phyloP scores from a whole-genome alignment of 2,329 filamentous ascomycete genomes.

The Zymoseptoria passerinii region DNA sequence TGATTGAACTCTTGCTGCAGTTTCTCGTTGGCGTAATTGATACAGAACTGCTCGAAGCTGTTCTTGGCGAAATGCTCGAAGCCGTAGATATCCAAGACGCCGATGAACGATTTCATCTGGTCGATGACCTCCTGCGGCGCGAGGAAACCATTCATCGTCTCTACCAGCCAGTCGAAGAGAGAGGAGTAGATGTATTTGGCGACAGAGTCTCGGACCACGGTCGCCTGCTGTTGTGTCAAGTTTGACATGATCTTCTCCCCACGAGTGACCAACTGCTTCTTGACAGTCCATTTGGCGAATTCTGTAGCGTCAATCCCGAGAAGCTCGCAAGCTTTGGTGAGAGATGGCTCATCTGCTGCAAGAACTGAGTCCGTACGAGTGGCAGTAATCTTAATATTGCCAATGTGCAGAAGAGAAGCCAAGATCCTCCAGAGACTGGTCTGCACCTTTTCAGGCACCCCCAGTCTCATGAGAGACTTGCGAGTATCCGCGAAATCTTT shows the following conservation, averaged over 20 bases:
- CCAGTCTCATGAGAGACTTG: conserved; percentile 78
- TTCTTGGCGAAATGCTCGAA: conserved; percentile 99
- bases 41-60: conserved; percentile 99
- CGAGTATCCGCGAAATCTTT: conserved; percentile 86
- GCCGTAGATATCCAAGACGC: conserved; percentile 97
- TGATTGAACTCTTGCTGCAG: conserved; percentile 98
- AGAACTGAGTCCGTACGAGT: conserved; percentile 82
- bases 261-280: conserved; percentile 94
- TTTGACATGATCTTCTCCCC: conserved; percentile 98
- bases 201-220: conserved; percentile 92
- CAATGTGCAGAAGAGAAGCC: conserved; percentile 83
- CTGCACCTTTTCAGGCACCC: conserved; percentile 67
- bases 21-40: conserved; percentile 99
- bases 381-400: conserved; percentile 92
- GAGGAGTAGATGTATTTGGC: conserved; percentile 99
- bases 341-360: conserved; percentile 67
- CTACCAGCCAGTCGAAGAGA: conserved; percentile 98
- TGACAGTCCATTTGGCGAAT: conserved; percentile 97
- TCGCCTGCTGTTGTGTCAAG: conserved; percentile 82
- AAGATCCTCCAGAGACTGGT: conserved; percentile 80
- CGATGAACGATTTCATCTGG: conserved; percentile 83
- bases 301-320: conserved; percentile 78
- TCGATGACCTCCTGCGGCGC: conserved; percentile 80
- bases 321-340: conserved; percentile 72
- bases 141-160: conserved; percentile 84